Evolutionary conservation across 1,284 basidiomycete species (phyloP), one percentile per base, ranked within the genome.

Genomic region (Microbotryomycetes sp.): DNA sequence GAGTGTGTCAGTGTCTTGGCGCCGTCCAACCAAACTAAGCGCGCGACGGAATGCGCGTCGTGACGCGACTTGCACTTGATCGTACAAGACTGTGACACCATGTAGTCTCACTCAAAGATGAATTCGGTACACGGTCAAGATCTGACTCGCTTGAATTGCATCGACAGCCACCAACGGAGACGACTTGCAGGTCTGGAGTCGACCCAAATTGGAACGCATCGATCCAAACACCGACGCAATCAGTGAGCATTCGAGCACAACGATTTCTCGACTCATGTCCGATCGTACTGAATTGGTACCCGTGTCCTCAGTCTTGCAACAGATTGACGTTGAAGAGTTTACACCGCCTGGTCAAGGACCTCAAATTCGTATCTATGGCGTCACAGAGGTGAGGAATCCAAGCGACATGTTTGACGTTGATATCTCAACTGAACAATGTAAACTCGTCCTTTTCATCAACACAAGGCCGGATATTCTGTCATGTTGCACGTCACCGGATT

Each of bases 251-350:
- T 22, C 53, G 22, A 14, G 15, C 36, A n/a, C 23, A 15, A 30
- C 16, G 28, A 15, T 49, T 46, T 45, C 29, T 26, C 52, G 22
- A n/a, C 16, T 26, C 25, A 46, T 31, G 49, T 15, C 31, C n/a
- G 22, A n/a, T n/a, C n/a, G n/a, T n/a, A n/a, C n/a, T n/a, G n/a
- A n/a, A n/a, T n/a, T n/a, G n/a, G n/a, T n/a, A n/a, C 28, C 63
- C 45, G 16, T 54, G 28, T 7, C 36, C 6, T 22, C 64, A 71
- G 69, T 87, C 19, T 96, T 97, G 71, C 92, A 97, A 74, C 93
- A 97, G 75, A 92, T 92, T 61, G 93, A 97, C 66, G 81, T 97
- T 12, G 89, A 93, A 67, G 85, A 89, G 63, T 79, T 84, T 2
- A 80, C 80, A 3, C 85, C 87, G 62, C 67, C 74, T 0, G 80